A percentile compares a stretch with the other conserved stretches of the same genome.
These are phyloP conservation scores for Claviceps pazoutovae DNA, from an alignment of 2,329 filamentous ascomycete genomes.

Conservation along the genomic window DNA sequence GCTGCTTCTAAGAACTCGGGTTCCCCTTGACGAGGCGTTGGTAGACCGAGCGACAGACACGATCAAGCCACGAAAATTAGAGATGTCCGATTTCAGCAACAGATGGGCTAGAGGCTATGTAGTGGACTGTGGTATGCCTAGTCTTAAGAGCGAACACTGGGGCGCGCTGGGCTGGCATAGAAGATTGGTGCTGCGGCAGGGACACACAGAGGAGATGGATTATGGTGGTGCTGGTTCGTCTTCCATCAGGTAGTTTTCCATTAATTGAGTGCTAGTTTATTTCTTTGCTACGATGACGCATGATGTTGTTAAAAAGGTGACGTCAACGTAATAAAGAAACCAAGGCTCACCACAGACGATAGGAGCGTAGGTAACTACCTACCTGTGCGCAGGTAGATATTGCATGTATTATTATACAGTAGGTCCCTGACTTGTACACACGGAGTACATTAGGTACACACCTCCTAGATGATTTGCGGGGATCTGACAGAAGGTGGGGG, in stretches of 20 bases:
- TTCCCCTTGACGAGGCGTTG: neutral
- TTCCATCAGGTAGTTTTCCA: neutral
- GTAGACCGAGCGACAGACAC: neutral
- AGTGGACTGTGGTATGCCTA: neutral
- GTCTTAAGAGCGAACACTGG: neutral
- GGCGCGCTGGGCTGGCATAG: neutral
- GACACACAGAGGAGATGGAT: neutral
- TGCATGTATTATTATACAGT: no score
- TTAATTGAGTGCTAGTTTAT: slow-evolving; percentile 6
- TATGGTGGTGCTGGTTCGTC: neutral
- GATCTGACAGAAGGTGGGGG: no score
- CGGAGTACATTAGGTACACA: no score
- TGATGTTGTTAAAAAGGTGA: neutral
- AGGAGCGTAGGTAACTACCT: neutral
- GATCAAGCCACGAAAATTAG: neutral
- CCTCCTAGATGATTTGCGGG: no score
- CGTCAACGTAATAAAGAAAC: no score
- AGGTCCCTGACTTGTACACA: no score
- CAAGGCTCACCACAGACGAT: no score
- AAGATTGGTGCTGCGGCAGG: neutral
- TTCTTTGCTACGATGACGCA: neutral
- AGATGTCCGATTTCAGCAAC: no score
- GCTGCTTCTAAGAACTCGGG: neutral
- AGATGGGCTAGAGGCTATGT: neutral
- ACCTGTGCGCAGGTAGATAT: no score